Conservation (phyloP, 495 filamentous ascomycete species). For the Daldinia concentrica region DNA sequence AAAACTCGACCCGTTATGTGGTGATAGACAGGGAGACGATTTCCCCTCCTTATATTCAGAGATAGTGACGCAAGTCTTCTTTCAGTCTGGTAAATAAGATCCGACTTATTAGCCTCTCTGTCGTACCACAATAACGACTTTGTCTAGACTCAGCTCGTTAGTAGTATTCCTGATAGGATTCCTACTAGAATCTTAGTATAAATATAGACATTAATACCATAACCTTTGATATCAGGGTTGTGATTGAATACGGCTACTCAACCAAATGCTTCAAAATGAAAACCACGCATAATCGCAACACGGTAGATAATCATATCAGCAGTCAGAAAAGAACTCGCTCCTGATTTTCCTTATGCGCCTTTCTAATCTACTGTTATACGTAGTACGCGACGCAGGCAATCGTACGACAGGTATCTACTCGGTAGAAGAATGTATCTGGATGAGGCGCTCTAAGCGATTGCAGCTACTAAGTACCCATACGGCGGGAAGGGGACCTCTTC, state of each 20-base stretch:
- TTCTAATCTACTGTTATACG: conserved; percentile 15
- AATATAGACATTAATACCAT: conserved; percentile 32
- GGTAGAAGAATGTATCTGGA: conserved; percentile 9
- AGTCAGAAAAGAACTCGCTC: conserved; percentile 25
- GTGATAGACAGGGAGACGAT: conserved; percentile 29
- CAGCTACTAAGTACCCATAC: conserved; percentile 31
- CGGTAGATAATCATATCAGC: conserved; percentile 14
- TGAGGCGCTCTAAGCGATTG: conserved; percentile 33
- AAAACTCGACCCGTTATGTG: conserved; percentile 26
- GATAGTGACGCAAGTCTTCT: conserved; percentile 38
- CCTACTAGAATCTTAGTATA: conserved; percentile 25
- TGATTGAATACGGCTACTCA: too few relatives aligned
- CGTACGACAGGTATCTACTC: conserved; percentile 4
- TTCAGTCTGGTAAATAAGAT: conserved; percentile 20
- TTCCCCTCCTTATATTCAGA: conserved; percentile 20
- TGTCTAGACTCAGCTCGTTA: conserved; percentile 15
- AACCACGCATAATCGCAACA: conserved; percentile 17
- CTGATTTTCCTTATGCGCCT: conserved; percentile 27
- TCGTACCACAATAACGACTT: conserved; percentile 9
- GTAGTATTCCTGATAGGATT: conserved; percentile 14
- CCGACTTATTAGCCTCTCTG: conserved; percentile 15
- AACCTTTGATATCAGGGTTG: conserved; percentile 6
- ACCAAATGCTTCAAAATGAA: neutral
- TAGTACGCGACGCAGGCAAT: conserved; percentile 21
- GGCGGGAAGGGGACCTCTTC: conserved; percentile 42